Evolutionary conservation across 805 yeast species (phyloP).

Genomic region (Wickerhamiella shivajii): DNA sequence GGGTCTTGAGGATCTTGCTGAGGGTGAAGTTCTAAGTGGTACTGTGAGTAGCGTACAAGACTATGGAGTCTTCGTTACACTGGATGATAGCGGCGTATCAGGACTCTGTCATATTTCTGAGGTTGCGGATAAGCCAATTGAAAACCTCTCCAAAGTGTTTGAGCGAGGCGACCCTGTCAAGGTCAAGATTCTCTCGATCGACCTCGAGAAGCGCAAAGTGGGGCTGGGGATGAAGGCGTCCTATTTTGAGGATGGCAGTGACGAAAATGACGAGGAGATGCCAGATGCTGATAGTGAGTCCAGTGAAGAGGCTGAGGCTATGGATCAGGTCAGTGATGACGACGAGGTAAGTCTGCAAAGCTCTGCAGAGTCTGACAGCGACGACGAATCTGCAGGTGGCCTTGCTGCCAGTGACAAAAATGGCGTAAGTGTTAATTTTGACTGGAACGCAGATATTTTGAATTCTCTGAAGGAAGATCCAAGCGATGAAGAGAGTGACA

Average conservation of each 20-base stretch:
- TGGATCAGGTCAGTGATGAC: slow-evolving; percentile 18
- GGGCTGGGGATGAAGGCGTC: slow-evolving; percentile 93
- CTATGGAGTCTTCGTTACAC: slow-evolving; percentile 78
- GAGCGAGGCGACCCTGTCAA: slow-evolving; percentile 85
- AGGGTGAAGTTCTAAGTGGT: slow-evolving; percentile 66
- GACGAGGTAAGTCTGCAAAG: too few relatives aligned
- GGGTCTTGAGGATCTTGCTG: slow-evolving; percentile 42
- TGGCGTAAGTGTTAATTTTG: slow-evolving; percentile 77
- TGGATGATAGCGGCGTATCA: slow-evolving; percentile 62
- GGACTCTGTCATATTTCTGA: slow-evolving; percentile 83
- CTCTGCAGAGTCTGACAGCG: slow-evolving; percentile 20
- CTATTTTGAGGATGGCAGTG: slow-evolving; percentile 40
- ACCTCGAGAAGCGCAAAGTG: slow-evolving; percentile 52
- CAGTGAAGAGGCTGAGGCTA: slow-evolving; percentile 19
- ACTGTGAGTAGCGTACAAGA: slow-evolving; percentile 62
- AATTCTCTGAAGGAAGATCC: slow-evolving; percentile 8
- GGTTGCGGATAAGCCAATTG: slow-evolving; percentile 47
- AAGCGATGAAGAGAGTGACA: slow-evolving; percentile 42
- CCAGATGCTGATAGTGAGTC: slow-evolving; percentile 16
- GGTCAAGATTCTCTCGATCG: slow-evolving; percentile 57
- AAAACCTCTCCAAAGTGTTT: slow-evolving; percentile 50
- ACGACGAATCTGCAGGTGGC: slow-evolving; percentile 11
- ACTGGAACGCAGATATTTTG: slow-evolving; percentile 85
- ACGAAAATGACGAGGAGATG: slow-evolving; percentile 17
- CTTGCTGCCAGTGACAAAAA: slow-evolving; percentile 16